Percentiles rank a stretch among this genome's conserved stretches.
phyloP scores from a whole-genome alignment of 2,329 filamentous ascomycete species.

The Trichophyton equinum region DNA sequence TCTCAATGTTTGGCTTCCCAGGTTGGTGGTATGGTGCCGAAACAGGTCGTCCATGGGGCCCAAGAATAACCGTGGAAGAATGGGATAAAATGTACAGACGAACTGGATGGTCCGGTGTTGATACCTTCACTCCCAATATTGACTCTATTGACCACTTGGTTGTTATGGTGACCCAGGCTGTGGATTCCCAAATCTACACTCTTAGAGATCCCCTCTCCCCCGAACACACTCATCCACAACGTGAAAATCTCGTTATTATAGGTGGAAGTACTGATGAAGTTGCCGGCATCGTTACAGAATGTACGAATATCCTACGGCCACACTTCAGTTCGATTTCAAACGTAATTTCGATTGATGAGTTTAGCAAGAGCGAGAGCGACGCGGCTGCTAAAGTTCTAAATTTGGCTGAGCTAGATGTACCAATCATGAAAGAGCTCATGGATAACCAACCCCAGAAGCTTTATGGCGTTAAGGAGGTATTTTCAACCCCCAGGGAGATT shows the following conservation, averaged over 20 bases:
- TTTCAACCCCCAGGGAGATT: neutral
- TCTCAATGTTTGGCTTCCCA: conserved; percentile 22
- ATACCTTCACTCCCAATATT: conserved; percentile 4
- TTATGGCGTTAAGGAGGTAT: neutral
- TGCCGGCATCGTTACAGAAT: neutral
- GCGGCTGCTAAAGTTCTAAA: neutral
- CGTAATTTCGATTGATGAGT: neutral
- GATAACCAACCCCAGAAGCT: neutral
- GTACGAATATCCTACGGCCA: neutral
- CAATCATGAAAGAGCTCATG: conserved; percentile 1
- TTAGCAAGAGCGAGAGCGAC: neutral
- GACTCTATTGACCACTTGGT: neutral
- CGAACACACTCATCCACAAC: neutral
- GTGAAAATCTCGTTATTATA: neutral
- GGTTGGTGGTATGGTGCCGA: conserved; percentile 18
- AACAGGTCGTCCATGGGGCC: conserved; percentile 4
- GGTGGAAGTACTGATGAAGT: neutral
- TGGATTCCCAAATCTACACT: neutral
- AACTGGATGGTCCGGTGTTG: conserved; percentile 11
- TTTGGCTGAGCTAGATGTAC: neutral
- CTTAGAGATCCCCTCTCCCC: neutral
- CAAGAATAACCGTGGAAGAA: neutral
- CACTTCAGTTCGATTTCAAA: neutral
- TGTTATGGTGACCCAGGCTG: neutral
- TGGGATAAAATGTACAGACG: conserved; percentile 9